Percentiles rank a stretch among this genome's conserved stretches.
Evolutionary conservation across 2,329 filamentous ascomycete species (phyloP).

Genomic region (Domatiomyces catenatus): DNA sequence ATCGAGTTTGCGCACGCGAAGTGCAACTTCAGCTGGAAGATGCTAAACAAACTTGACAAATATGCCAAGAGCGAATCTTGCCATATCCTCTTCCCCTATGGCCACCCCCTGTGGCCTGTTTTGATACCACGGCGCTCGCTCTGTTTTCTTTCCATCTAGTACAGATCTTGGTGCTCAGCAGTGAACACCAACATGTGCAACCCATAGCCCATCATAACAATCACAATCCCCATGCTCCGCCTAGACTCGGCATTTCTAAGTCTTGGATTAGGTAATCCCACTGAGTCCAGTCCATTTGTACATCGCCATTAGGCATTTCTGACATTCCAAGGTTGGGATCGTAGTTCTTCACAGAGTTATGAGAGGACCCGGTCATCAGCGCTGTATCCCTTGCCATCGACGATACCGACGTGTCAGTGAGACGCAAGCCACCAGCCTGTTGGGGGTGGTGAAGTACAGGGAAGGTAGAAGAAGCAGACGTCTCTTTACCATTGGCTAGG

Average conservation of each 20-base stretch:
- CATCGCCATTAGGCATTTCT: conserved; percentile 7
- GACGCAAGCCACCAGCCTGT: not conserved
- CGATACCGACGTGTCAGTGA: conserved; percentile 6
- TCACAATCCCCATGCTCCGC: not conserved
- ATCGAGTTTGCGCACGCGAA: not conserved
- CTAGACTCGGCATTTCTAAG: conserved; percentile 1
- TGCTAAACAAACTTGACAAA: not conserved
- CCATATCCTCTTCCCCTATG: too few species aligned
- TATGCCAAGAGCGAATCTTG: not conserved
- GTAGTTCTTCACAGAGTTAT: conserved; percentile 7
- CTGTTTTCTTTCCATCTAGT: not conserved
- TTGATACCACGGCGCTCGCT: not conserved
- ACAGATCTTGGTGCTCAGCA: not conserved
- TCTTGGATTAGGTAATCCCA: conserved; percentile 16
- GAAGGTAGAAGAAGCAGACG: not conserved
- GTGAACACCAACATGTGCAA: not conserved
- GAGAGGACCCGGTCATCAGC: not conserved
- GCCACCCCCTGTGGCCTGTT: too few species aligned
- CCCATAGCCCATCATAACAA: not conserved
- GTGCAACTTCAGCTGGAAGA: not conserved
- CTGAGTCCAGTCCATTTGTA: conserved; percentile 17
- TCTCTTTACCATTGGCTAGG: not conserved
- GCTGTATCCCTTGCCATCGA: conserved; percentile 1
- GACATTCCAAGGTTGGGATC: conserved; percentile 9
- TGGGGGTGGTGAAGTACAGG: not conserved